Percentiles rank a stretch among this genome's conserved stretches.
phyloP scores from a whole-genome alignment of 2,329 filamentous ascomycete genomes.

The Bipolaris oryzae region DNA sequence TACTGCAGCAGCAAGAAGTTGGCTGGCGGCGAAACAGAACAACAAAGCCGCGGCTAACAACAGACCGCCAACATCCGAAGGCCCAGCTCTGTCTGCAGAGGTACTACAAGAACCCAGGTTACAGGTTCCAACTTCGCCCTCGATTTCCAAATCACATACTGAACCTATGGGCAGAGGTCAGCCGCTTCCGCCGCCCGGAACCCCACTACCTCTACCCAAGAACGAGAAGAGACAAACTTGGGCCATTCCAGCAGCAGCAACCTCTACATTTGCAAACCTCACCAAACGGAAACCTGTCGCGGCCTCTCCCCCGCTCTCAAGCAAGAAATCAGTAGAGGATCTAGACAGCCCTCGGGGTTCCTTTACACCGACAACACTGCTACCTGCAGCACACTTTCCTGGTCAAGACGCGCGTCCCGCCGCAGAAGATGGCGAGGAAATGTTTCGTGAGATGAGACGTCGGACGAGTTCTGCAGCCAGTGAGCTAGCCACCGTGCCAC shows the following conservation, averaged over 20 bases:
- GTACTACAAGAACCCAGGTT: slow-evolving; percentile 8
- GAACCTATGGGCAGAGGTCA: slow-evolving; percentile 83
- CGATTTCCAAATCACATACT: slow-evolving; percentile 45
- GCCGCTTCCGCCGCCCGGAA: slow-evolving; percentile 80
- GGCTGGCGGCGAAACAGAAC: slow-evolving; percentile 59
- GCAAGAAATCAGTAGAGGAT: slow-evolving; percentile 17
- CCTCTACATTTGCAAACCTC: slow-evolving; percentile 46
- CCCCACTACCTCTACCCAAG: slow-evolving; percentile 72
- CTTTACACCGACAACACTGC: slow-evolving; percentile 8
- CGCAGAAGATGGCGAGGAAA: slow-evolving; percentile 14
- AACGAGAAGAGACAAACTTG: slow-evolving; percentile 58
- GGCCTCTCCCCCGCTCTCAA: slow-evolving; percentile 1
- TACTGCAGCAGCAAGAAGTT: slow-evolving; percentile 65
- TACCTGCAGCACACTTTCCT: slow-evolving; percentile 9
- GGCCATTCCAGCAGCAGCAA: slow-evolving; percentile 56
- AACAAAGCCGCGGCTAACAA: slow-evolving; percentile 20
- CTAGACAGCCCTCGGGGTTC: slow-evolving; percentile 10
- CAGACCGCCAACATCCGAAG: slow-evolving; percentile 19
- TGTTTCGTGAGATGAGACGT: slow-evolving; percentile 19
- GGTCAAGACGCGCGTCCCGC: slow-evolving; percentile 5
- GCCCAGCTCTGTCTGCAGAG: slow-evolving; percentile 15
- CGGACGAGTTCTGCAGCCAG: slow-evolving; percentile 12
- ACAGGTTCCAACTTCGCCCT: slow-evolving; percentile 9
- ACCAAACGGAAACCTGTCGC: slow-evolving; percentile 68
- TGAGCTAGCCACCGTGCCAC: slow-evolving; percentile 30